Conservation (phyloP, 345 rosid genomes). For the Microthlaspi erraticum region DNA sequence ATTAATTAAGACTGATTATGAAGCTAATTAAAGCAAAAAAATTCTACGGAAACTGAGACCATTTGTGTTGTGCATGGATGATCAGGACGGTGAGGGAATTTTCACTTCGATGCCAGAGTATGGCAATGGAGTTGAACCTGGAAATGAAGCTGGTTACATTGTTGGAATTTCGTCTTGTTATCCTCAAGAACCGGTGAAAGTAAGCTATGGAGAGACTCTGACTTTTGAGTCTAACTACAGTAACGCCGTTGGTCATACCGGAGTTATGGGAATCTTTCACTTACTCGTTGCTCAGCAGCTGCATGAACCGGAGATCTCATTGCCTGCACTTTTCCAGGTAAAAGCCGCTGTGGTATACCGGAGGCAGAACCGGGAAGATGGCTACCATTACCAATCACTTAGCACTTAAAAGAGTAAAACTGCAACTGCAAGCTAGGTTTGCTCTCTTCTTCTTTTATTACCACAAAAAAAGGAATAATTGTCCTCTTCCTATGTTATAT, state of each 20-base stretch:
- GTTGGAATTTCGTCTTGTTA: constrained; percentile 96
- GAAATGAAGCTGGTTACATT: constrained; percentile 85
- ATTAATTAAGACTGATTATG: constrained; percentile 31
- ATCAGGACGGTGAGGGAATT: constrained; percentile 65
- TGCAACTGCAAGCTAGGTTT: too few species aligned
- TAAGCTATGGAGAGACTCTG: constrained; percentile 64
- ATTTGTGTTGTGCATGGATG: constrained; percentile 20
- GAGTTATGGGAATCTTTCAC: constrained; percentile 91
- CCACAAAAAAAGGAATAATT: too few species aligned
- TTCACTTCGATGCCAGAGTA: constrained; percentile 66
- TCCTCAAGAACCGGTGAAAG: constrained; percentile 61
- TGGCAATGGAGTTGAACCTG: constrained; percentile 76
- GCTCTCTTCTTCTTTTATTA: too few species aligned
- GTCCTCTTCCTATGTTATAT: too few species aligned
- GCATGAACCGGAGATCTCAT: constrained; percentile 42
- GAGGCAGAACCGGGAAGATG: constrained; percentile 46
- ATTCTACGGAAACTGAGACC: background rate
- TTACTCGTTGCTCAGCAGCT: constrained; percentile 61
- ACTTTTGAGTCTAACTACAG: constrained; percentile 69
- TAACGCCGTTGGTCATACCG: constrained; percentile 56
- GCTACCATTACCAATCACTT: constrained; percentile 51
- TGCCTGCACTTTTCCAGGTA: constrained; percentile 38
- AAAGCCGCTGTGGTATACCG: constrained; percentile 39
- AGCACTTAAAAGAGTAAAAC: too few species aligned
- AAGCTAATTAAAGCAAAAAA: too few species aligned